Evolutionary conservation across 2,329 filamentous ascomycete genomes (phyloP).

Genomic region (Penicillium sp.): DNA sequence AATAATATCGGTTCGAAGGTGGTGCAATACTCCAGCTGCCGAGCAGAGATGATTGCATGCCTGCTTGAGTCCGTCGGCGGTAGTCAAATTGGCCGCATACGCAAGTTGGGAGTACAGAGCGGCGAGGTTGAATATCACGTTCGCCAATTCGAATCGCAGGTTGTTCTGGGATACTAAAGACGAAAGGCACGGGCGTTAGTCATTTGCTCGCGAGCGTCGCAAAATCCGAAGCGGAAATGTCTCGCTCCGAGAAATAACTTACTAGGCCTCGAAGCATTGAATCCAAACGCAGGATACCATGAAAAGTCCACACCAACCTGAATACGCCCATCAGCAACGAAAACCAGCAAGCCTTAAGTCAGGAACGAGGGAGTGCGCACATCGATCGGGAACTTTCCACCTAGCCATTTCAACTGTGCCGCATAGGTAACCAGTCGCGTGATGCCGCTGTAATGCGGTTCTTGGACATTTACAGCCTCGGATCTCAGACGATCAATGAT

Average conservation of each 20-base stretch:
- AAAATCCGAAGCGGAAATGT: conserved; percentile 1
- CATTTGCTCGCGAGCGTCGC: neutral
- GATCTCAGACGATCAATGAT: conserved; percentile 79
- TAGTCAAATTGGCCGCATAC: conserved; percentile 73
- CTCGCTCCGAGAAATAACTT: conserved; percentile 15
- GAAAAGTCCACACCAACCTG: conserved; percentile 92
- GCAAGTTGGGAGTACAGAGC: conserved; percentile 93
- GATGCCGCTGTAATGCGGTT: conserved; percentile 84
- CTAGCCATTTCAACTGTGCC: conserved; percentile 88
- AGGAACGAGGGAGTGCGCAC: conserved; percentile 49
- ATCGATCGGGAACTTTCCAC: conserved; percentile 94
- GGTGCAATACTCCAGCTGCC: conserved; percentile 77
- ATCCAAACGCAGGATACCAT: conserved; percentile 93
- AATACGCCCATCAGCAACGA: conserved; percentile 9
- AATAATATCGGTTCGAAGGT: conserved; percentile 75
- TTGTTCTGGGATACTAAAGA: conserved; percentile 63
- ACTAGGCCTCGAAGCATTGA: conserved; percentile 74
- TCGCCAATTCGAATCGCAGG: conserved; percentile 80
- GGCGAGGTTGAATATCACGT: conserved; percentile 89
- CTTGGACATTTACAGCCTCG: conserved; percentile 85
- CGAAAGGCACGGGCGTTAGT: neutral
- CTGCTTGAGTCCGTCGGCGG: conserved; percentile 78
- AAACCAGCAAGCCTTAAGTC: neutral
- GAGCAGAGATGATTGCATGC: conserved; percentile 90
- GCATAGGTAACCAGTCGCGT: conserved; percentile 89